These are phyloP conservation scores for Mucor racemosus DNA, from an alignment of 371 early-diverging fungal species.

Conservation along the genomic window DNA sequence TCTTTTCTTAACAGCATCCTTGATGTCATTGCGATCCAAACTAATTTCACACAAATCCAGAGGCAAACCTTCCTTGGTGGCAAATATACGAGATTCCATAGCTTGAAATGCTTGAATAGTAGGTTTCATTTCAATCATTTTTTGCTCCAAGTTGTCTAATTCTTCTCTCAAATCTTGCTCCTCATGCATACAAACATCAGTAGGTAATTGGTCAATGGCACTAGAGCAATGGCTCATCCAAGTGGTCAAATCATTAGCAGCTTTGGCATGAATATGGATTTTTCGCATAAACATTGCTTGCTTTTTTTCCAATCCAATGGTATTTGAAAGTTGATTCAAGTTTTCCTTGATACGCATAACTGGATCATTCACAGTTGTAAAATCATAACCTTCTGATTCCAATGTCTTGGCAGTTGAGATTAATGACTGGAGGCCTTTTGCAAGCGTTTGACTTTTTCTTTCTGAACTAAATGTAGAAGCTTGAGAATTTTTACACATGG, in stretches of 20 bases:
- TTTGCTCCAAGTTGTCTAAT: constrained; percentile 42
- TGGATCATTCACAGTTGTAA: constrained; percentile 31
- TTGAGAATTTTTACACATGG: constrained; percentile 22
- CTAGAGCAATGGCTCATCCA: constrained; percentile 52
- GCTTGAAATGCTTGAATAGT: constrained; percentile 47
- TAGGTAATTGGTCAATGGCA: constrained; percentile 41
- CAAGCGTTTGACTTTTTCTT: constrained; percentile 20
- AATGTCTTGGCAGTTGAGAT: constrained; percentile 31
- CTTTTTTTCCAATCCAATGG: constrained; percentile 36
- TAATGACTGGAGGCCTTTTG: constrained; percentile 25
- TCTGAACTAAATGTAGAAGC: constrained; percentile 28
- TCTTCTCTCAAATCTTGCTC: constrained; percentile 46
- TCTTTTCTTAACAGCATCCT: constrained; percentile 29
- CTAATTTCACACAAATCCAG: constrained; percentile 32
- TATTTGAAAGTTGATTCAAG: constrained; percentile 32
- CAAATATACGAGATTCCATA: constrained; percentile 39
- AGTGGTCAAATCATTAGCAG: constrained; percentile 35
- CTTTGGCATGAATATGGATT: constrained; percentile 47
- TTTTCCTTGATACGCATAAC: constrained; percentile 28
- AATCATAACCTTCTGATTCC: constrained; percentile 30
- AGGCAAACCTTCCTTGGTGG: constrained; percentile 30
- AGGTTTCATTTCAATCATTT: constrained; percentile 39
- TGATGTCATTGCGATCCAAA: constrained; percentile 31
- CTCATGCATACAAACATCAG: constrained; percentile 46
- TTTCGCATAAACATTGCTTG: constrained; percentile 50